Conservation (phyloP, 495 filamentous ascomycete species). For the Stereocaulon alpinum region DNA sequence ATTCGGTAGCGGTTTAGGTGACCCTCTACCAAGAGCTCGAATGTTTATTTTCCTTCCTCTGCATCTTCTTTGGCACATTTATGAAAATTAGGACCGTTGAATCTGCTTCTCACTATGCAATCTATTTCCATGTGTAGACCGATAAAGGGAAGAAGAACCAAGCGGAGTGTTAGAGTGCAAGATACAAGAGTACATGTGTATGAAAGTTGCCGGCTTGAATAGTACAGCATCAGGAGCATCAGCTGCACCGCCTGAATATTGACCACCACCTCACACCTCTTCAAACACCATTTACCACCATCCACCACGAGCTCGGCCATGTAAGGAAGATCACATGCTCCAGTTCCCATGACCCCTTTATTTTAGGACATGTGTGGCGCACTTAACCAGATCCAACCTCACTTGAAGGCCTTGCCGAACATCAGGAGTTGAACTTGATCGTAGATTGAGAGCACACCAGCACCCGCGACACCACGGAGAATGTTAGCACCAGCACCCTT, state of each 20-base stretch:
- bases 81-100: conserved; percentile 2
- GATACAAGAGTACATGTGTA: conserved; percentile 25
- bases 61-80: neutral
- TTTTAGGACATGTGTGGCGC: conserved; percentile 23
- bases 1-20: neutral
- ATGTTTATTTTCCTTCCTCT: neutral
- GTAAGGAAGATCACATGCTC: conserved; percentile 15
- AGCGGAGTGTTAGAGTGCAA: conserved; percentile 22
- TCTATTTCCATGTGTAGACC: conserved; percentile 15
- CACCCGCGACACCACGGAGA: conserved; percentile 99
- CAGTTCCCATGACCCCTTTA: conserved; percentile 10
- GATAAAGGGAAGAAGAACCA: conserved; percentile 16
- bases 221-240: conserved; percentile 25
- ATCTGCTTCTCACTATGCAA: conserved; percentile 16
- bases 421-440: conserved; percentile 97
- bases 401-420: conserved; percentile 99
- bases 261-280: conserved; percentile 18
- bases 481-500: conserved; percentile 99
- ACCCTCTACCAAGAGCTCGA: neutral
- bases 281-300: conserved; percentile 5
- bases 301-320: neutral
- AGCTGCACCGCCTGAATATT: conserved; percentile 21
- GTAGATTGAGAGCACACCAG: conserved; percentile 99
- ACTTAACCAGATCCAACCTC: conserved; percentile 66
- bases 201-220: conserved; percentile 21